Conservation (phyloP, 148 eudicot species). For the Heliamphora exappendiculata region DNA sequence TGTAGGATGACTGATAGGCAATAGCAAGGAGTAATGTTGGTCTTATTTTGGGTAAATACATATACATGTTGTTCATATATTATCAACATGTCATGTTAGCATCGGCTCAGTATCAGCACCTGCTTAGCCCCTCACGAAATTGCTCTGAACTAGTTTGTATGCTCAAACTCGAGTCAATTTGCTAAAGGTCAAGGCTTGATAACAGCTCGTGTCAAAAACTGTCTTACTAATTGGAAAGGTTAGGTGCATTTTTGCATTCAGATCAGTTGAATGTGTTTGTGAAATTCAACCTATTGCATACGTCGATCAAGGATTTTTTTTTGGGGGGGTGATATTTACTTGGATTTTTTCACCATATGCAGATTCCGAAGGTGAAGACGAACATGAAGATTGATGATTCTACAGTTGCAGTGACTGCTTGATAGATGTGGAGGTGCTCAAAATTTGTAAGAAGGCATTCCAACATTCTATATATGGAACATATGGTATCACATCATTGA, state of each 20-base stretch:
- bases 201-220: not conserved
- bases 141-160: no score
- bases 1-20: no score
- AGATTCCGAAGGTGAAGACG: slow-evolving; percentile 18
- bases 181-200: not conserved
- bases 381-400: slow-evolving; percentile 17
- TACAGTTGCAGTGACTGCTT: slow-evolving; percentile 7
- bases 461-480: not conserved
- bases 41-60: no score
- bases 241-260: not conserved
- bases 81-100: no score
- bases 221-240: not conserved
- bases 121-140: no score
- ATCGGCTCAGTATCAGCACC: no score
- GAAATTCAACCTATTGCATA: not conserved
- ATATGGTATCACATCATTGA: not conserved
- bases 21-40: no score
- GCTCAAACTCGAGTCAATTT: not conserved
- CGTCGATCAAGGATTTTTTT: not conserved
- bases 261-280: not conserved
- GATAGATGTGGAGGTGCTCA: not conserved
- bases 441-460: not conserved
- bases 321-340: not conserved
- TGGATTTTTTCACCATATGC: not conserved
- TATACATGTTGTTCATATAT: no score